phyloP scores from a whole-genome alignment of 129 eudicot species.

The Lonicera japonica region DNA sequence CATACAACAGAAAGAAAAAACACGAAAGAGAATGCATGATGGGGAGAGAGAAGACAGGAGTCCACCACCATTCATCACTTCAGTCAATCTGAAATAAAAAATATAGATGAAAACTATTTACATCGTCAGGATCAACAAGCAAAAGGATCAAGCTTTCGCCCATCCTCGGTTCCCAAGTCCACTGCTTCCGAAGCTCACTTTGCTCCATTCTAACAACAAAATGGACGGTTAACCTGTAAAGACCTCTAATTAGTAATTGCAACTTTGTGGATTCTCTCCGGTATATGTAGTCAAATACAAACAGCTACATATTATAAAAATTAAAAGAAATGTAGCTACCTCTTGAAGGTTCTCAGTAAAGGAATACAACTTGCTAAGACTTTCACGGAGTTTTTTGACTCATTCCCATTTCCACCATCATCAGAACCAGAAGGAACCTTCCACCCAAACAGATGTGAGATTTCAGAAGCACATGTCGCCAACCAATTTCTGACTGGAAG shows the following conservation, averaged over 20 bases:
- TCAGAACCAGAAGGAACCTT: conserved; percentile 84
- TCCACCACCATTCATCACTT: neutral
- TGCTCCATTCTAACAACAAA: conserved; percentile 60
- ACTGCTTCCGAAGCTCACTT: conserved; percentile 65
- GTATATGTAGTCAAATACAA: neutral
- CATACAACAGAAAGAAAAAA: neutral
- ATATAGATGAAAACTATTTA: conserved; percentile 22
- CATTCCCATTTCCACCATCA: conserved; percentile 73
- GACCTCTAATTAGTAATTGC: conserved; percentile 1
- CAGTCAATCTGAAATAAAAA: neutral
- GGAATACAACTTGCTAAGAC: conserved; percentile 60
- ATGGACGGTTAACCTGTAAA: conserved; percentile 59
- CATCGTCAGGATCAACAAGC: conserved; percentile 95
- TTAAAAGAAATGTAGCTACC: conserved; percentile 29
- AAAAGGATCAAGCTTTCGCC: conserved; percentile 78
- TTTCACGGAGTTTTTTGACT: conserved; percentile 60
- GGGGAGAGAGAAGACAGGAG: neutral
- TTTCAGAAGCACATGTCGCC: conserved; percentile 51
- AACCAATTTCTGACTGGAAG: conserved; percentile 69
- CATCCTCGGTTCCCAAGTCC: conserved; percentile 98
- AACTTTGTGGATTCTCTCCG: neutral
- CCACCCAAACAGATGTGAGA: conserved; percentile 81
- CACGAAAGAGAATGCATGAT: neutral
- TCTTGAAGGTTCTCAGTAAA: conserved; percentile 69
- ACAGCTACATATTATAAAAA: no score